Base-by-base conservation (phyloP, 805 yeast genomes). In the Metschnikowia amazonensis region DNA sequence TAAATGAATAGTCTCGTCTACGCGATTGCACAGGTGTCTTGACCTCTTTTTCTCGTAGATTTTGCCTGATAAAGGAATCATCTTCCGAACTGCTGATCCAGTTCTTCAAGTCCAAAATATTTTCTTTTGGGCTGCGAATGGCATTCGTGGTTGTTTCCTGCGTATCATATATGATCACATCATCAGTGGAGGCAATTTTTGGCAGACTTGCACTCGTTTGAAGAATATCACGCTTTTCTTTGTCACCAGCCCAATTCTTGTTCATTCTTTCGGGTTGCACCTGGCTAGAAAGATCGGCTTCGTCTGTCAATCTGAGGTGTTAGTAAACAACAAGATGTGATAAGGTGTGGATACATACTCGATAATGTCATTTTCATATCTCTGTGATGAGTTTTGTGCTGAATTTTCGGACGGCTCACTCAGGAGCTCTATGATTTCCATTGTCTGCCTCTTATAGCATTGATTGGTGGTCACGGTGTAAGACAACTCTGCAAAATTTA, bases 51-150 rank as follows among this genome's bases (percentile, higher is more conserved):
- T 4, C 32, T 18, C 33, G 38, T 11, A 20, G n/a, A 32, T 13
- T 36, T 41, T 28, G 43, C 32, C 14, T 20, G 24, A 9, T 10
- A 11, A 46, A 38, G 3, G 53, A 44, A 25, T 54, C 58, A n/a
- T 54, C 58, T 7, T 52, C 58, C 3, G 58, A 54, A 31, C 56
- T 52, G 43, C 50, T 47, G n/a, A 54, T 34, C 58, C 58, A 54
- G 21, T 52, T 48, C 20, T 36, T 35, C 27, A 54, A 31, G 34
- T 52, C 58, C 40, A 54, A 44, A 10, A 54, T 28, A 37, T 41
- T 47, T 25, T 14, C 43, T 27, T 41, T 31, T 17, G 34, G 33
- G 16, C 18, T 24, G 8, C 25, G 34, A 24, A 13, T n/a, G 3
- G 41, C 31, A 18, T 17, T 35, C 6, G 43, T 17, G 23, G 42